These are phyloP conservation scores for Colletotrichum australisinense DNA, from an alignment of 2,329 filamentous ascomycete genomes.

Conservation along the genomic window DNA sequence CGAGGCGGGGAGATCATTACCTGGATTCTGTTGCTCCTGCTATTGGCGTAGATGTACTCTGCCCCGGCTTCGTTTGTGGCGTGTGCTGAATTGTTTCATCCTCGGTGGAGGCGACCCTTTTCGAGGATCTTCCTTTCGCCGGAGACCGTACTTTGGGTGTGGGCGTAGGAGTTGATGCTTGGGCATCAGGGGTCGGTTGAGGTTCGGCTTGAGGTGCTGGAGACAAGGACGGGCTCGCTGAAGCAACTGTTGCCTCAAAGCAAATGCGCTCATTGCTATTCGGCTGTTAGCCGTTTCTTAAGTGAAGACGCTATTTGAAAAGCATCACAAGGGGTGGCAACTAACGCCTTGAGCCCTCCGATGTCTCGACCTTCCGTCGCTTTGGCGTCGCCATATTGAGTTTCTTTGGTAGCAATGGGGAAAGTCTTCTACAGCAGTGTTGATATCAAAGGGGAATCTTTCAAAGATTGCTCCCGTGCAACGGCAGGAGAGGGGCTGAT, in stretches of 20 bases:
- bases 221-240: constrained; percentile 26
- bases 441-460: neutral
- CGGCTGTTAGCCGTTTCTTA: constrained; percentile 22
- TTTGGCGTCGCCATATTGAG: constrained; percentile 48
- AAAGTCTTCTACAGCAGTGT: neutral
- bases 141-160: constrained; percentile 13
- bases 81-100: neutral
- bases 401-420: neutral
- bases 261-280: constrained; percentile 57
- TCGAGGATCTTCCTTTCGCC: constrained; percentile 11
- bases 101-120: neutral
- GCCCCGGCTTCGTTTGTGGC: neutral
- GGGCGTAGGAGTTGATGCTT: constrained; percentile 1
- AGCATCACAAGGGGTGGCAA: neutral
- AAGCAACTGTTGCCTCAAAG: constrained; percentile 51
- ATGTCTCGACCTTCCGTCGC: constrained; percentile 53
- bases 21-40: neutral
- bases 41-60: neutral
- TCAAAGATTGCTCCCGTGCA: neutral
- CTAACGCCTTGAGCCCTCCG: constrained; percentile 47
- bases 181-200: neutral
- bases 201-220: constrained; percentile 18
- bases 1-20: neutral
- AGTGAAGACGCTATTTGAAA: neutral
- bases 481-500: neutral